Base-by-base conservation (phyloP, 768 basidiomycete genomes). In the Cystoderma amianthinum region DNA sequence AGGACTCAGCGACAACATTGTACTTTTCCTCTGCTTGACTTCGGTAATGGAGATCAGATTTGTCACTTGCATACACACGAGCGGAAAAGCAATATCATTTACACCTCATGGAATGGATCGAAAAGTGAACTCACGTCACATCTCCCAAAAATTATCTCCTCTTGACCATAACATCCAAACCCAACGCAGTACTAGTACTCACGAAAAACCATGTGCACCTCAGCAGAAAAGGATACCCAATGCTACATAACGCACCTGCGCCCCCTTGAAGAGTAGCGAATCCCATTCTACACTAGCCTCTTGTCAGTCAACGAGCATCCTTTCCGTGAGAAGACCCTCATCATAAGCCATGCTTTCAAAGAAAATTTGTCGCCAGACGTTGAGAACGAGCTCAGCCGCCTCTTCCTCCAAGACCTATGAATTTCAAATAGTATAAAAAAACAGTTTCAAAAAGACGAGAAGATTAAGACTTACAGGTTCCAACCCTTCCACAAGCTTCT, bases 271-370 rank as follows among this genome's bases (percentile, higher is more conserved):
- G 57, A 62, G 58, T 47, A 57, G 57, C 60, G 47, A 47, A 55
- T 22, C 23, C 23, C 11, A 15, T 28, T 24, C n/a, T n/a, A 19
- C 6, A 17, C 28, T 25, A 25, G 39, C 25, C 25, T 3, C 12
- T 22, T 20, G 44, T 65, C 63, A 82, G 61, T 88, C 85, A 54
- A 90, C 82, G 65, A 85, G 71, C 78, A 87, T 78, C 58, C 75
- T 78, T 51, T 90, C 91, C 18, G 91, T 92, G 52, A 85, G 79
- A 46, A 95, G 69, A 30, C 91, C 91, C 61, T 93, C 88, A 47
- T 78, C 82, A 59, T 89, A 93, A 19, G 92, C 88, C 78, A 90
- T 85, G 54, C 90, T 92, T 70, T 97, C 93, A 57, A 95, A 95
- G 38, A 92, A 88, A 51, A 95, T 76, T 63, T 91, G 87, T 41